Evolutionary conservation across 1,139 yeast genomes (phyloP), one percentile per base, ranked within the genome.

Genomic region (Candida sp.): DNA sequence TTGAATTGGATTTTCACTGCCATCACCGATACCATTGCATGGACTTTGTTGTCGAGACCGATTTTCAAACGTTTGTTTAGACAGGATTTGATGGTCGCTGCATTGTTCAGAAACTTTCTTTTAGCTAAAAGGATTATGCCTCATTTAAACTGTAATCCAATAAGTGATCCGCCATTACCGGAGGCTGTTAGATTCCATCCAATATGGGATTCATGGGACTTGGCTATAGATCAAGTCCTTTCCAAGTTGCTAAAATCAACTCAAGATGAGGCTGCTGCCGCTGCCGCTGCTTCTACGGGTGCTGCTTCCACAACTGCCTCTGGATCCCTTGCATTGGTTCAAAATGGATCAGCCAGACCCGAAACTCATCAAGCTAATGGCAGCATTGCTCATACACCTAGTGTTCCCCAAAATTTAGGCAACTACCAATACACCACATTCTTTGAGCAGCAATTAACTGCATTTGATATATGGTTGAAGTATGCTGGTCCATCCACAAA

Each of bases 131-230:
- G 98, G 57, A 89, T 94, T 48, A 92, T 96, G 98, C 92, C 98
- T 5, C 88, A 89, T 60, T 86, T 90, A 60, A 92, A 93, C 56
- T 93, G 98, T 66, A 96, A 92, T 65, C 99, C 99, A 1, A 85
- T 93, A 4, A 90, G 97, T 34, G 96, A 91, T 57, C 99, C 99
- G 0, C 92, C 90, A 9, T 75, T 94, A 40, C 99, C 99, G 0
- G 93, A 91, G 52, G 75, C 85, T 8, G 84, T 86, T 2, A 84
- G 90, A 48, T 81, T 83, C 56, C 98, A 96, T 65, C 85, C 96
- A 9, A 88, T 94, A 91, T 94, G 99, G 99, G 96, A 92, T 56
- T 88, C 98, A 0, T 94, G 99, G 99, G 99, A 96, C 65, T 75
- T 94, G 62, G 98, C 99, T 0, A 88, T 94, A 46, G 98, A 94